phyloP scores from a whole-genome alignment of 2,329 filamentous ascomycete genomes.

The Arachnomyces sp. region DNA sequence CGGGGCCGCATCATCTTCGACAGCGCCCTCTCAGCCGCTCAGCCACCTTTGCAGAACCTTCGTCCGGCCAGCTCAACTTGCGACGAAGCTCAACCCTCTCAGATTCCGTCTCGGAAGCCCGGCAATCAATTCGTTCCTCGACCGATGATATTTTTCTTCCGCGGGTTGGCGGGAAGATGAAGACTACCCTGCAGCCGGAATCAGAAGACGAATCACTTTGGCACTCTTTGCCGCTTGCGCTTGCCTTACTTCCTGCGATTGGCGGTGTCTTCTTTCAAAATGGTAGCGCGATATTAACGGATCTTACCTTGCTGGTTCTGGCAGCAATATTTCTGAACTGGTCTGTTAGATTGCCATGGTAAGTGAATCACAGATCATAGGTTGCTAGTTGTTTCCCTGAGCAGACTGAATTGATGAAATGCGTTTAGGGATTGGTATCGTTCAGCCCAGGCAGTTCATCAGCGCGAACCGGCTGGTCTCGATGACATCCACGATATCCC shows the following conservation, averaged over 20 bases:
- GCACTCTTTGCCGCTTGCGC: slow-evolving; percentile 72
- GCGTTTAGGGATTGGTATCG: slow-evolving; percentile 61
- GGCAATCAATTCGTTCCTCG: slow-evolving; percentile 55
- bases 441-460: slow-evolving; percentile 57
- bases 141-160: slow-evolving; percentile 62
- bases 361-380: slow-evolving; percentile 21
- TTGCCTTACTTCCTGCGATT: slow-evolving; percentile 79
- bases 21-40: slow-evolving; percentile 30
- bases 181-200: too few species aligned
- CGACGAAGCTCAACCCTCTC: slow-evolving; percentile 73
- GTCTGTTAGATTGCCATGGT: slow-evolving; percentile 88
- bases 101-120: slow-evolving; percentile 63
- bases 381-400: not conserved
- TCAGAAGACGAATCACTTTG: slow-evolving; percentile 57
- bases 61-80: slow-evolving; percentile 31
- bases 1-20: slow-evolving; percentile 21
- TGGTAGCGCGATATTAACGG: slow-evolving; percentile 74
- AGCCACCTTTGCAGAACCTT: slow-evolving; percentile 29
- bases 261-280: slow-evolving; percentile 78
- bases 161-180: slow-evolving; percentile 34
- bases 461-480: slow-evolving; percentile 40
- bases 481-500: slow-evolving; percentile 19
- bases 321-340: slow-evolving; percentile 85
- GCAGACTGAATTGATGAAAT: slow-evolving; percentile 7
- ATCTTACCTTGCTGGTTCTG: slow-evolving; percentile 71